Base-by-base conservation (phyloP, 2,329 filamentous ascomycete genomes). In the Alternaria ethzedia region DNA sequence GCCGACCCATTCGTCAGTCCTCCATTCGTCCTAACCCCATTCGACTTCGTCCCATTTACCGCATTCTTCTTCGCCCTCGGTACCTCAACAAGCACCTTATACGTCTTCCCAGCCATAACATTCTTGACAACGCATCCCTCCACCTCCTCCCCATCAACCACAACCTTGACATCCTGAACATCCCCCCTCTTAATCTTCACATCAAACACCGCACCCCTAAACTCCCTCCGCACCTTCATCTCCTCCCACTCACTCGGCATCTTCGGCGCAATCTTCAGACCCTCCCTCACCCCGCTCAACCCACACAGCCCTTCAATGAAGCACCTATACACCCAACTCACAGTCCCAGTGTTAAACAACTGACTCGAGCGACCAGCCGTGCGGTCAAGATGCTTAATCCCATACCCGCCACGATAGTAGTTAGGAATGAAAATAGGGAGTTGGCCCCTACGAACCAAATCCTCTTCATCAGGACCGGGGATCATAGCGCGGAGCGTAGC, bases 281-380 rank as follows among this genome's bases (percentile, higher is more conserved):
- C 86, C 2, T 83, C 75, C 1, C 75, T 75, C 11, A 85, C 84
- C 25, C 86, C 86, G 11, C 81, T 80, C 41, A 88, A 75, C 0
- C 86, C 86, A 63, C 85, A 87, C 6, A 88, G 73, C 0, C 86
- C 85, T 72, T 88, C 86, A 50, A 87, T 82, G 67, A 88, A 82
- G 71, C 82, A 84, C 10, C 86, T 81, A 73, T 87, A 88, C 3
- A 81, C 85, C 86, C 86, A 88, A 17, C 84, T 84, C 23, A 86
- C 83, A 6, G 86, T 88, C 4, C 86, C 86, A 2, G 86, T 88
- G 72, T 88, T 88, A 78, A 88, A 87, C 15, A 88, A 73, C 72
- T 87, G 86, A 67, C 84, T 86, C 10, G 85, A 86, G 0, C 86
- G 82, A 3, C 86, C 86, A 5, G 86, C 86, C 0, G 86, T 87